Evolutionary conservation across 345 rosid genomes (phyloP), one percentile per base, ranked within the genome.

Genomic region (Corchorus capsularis): DNA sequence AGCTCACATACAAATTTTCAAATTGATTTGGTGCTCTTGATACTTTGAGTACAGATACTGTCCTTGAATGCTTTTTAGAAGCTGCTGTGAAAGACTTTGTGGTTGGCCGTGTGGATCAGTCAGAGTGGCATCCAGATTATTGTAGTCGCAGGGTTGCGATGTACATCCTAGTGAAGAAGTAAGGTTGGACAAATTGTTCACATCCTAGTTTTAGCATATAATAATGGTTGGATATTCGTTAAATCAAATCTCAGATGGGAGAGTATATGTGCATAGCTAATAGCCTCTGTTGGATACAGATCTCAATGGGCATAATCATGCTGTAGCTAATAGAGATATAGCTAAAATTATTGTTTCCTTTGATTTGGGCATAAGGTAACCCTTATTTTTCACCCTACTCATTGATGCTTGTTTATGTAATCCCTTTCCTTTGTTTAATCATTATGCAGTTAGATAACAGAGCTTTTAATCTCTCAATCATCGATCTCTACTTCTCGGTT

Each of bases 71-170:
- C 84, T 95, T 95, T 82, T 79, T 95, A 50, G 92, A 88, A 60
- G 85, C 88, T 49, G 98, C 96, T 7, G 74, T 90, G 87, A 84
- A 85, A 81, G 55, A 88, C 63, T 95, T 93, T 34, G 75, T 85
- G 54, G 78, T 90, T 39, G 97, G 98, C 63, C 92, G 97, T 5
- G 80, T 95, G 69, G 92, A 90, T 71, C 96, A 93, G 79, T 67
- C 85, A 5, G 87, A 89, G 46, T 95, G 93, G 92, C 99, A 93
- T 90, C 98, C 92, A 11, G 96, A 95, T 72, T 93, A 89, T 74
- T 6, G 78, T 79, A 93, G 96, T 76, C 79, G 41, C 11, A 79
- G 96, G 65, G 94, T 92, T 49, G 99, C 82, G 60, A 79, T 93
- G 86, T 95, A 95, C 71, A 84, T 91, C 53, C 76, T 95, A 43